These are phyloP conservation scores for Pleurotus platypus DNA, from an alignment of 768 basidiomycete species.

Conservation along the genomic window DNA sequence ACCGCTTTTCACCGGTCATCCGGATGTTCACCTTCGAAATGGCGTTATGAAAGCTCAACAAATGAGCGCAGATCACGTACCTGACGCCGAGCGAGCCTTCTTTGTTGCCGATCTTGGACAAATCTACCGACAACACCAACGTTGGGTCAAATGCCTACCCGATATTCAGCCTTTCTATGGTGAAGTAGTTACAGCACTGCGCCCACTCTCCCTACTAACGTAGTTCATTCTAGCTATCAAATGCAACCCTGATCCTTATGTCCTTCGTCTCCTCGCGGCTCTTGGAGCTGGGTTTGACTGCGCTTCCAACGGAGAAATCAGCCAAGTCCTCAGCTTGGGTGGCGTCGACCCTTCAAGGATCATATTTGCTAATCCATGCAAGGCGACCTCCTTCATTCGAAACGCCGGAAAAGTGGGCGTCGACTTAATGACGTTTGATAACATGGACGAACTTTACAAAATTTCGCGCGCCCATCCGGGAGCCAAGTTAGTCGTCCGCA, in stretches of 20 bases:
- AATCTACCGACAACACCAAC: slow-evolving; percentile 79
- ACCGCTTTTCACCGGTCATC: slow-evolving; percentile 62
- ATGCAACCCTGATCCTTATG: slow-evolving; percentile 96
- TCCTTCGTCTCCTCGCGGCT: slow-evolving; percentile 85
- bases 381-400: slow-evolving; percentile 90
- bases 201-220: slow-evolving; percentile 16
- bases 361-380: slow-evolving; percentile 99
- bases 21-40: slow-evolving; percentile 69
- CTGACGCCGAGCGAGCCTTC: slow-evolving; percentile 89
- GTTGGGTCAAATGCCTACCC: slow-evolving; percentile 77
- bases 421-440: slow-evolving; percentile 97
- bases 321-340: slow-evolving; percentile 68
- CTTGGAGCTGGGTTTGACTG: slow-evolving; percentile 96
- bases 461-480: slow-evolving; percentile 74
- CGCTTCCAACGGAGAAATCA: slow-evolving; percentile 92
- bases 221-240: slow-evolving; percentile 69
- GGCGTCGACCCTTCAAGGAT: slow-evolving; percentile 77
- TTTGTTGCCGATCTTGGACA: slow-evolving; percentile 92
- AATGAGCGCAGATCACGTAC: slow-evolving; percentile 46
- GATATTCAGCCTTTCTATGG: slow-evolving; percentile 95
- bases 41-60: slow-evolving; percentile 68
- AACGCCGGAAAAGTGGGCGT: slow-evolving; percentile 77
- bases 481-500: slow-evolving; percentile 89
- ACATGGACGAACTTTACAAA: slow-evolving; percentile 94
- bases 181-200: slow-evolving; percentile 33